Conservation (phyloP, 106 monocot species). For the Dioscorea dumetorum region DNA sequence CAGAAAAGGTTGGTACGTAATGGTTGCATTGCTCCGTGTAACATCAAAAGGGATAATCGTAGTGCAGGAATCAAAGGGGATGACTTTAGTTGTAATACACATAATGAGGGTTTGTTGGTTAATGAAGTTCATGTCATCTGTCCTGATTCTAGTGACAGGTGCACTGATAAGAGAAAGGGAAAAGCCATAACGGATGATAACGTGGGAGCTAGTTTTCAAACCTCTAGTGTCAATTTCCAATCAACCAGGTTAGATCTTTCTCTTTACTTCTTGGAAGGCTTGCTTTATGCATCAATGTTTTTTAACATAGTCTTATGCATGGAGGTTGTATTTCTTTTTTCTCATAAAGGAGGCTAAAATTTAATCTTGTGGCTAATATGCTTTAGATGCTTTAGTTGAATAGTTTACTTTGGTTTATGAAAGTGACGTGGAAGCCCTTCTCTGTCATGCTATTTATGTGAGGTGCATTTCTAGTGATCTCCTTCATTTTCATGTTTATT, state of each 20-base stretch:
- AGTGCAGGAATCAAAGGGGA: not conserved
- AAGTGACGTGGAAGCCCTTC: too few relatives aligned
- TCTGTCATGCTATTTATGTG: too few relatives aligned
- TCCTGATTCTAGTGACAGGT: conserved; percentile 3
- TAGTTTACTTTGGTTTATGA: too few relatives aligned
- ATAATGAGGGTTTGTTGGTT: not conserved
- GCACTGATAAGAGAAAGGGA: conserved; percentile 8
- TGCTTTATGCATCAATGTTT: too few relatives aligned
- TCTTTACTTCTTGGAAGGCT: not conserved
- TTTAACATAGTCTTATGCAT: too few relatives aligned
- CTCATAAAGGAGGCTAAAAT: too few relatives aligned
- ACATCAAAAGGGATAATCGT: conserved; percentile 18
- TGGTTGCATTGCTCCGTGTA: conserved; percentile 8
- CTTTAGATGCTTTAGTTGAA: too few relatives aligned
- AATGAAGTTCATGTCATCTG: conserved; percentile 4
- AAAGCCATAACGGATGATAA: conserved; percentile 10
- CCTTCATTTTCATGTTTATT: too few relatives aligned
- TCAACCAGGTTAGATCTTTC: conserved; percentile 13
- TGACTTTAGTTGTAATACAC: too few relatives aligned
- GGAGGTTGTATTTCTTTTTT: too few relatives aligned
- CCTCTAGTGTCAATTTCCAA: not conserved
- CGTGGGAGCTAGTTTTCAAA: not conserved
- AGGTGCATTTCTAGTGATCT: too few relatives aligned
- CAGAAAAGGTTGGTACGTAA: not conserved
- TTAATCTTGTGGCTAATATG: too few relatives aligned